Conservation (phyloP, 257 asterid species). For the Solanum arcanum region DNA sequence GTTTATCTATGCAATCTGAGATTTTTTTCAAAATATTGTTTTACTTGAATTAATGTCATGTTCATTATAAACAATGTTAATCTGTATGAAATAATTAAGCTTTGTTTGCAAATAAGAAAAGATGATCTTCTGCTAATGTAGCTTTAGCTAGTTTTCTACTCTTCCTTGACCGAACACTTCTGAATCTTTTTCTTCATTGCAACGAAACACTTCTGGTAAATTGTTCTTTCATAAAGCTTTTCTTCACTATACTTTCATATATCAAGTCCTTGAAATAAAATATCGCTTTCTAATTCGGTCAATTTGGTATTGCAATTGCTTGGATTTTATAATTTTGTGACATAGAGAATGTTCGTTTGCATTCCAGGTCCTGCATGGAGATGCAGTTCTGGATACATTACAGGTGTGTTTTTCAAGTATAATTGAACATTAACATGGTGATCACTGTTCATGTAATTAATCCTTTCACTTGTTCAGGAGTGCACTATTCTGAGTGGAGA, state of each 20-base stretch:
- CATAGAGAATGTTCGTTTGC: neutral
- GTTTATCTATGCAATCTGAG: neutral
- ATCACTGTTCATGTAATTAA: neutral
- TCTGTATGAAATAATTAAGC: neutral
- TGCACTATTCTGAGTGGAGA: conserved; percentile 98
- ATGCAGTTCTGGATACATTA: conserved; percentile 81
- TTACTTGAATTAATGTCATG: neutral
- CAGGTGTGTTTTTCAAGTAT: conserved; percentile 44
- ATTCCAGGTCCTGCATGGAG: conserved; percentile 88
- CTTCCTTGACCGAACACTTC: neutral
- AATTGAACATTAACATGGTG: conserved; percentile 3
- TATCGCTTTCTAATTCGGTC: neutral
- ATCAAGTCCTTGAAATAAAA: neutral
- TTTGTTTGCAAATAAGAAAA: neutral
- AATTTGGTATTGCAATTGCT: neutral
- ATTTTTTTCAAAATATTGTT: neutral
- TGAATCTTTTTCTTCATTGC: neutral
- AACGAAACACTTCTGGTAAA: neutral
- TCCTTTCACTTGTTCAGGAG: conserved; percentile 38
- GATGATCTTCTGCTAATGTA: neutral
- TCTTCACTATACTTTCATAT: neutral
- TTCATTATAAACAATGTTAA: neutral
- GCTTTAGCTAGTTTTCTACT: neutral
- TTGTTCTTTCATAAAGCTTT: neutral
- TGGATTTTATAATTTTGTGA: neutral